Base-by-base conservation (phyloP, 2,329 filamentous ascomycete genomes). In the Parastagonospora nodorum region DNA sequence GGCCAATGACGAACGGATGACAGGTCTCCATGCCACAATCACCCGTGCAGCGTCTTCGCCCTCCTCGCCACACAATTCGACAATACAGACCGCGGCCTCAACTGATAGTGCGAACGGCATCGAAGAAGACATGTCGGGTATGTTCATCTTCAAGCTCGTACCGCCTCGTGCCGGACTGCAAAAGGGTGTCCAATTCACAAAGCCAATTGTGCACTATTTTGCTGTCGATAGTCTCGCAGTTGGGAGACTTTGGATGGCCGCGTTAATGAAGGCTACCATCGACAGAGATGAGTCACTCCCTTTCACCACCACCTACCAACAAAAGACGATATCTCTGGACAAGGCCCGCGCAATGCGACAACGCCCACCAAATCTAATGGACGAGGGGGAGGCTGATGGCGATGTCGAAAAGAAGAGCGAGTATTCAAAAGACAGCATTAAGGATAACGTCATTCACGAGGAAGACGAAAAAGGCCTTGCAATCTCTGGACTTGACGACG, bases 101-200 rank as follows among this genome's bases (percentile, higher is more conserved):
- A 61, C 72, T 1, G 71, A 74, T 15, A 71, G 63, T 30, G 68
- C 66, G n/a, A 67, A 66, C 11, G 66, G 50, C 55, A 48, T 71
- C 50, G 45, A 71, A 56, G 50, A 68, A 61, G 88, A 90, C 36
- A 67, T 75, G 40, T 68, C 74, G 50, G 81, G 87, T 1, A 89
- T 95, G 69, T 99, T 99, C 77, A 97, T 97, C 67, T 99, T 99
- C 83, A 99, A 99, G 77, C 85, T 99, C 7, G 87, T 96, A 6
- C 94, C 94, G 1, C 94, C 94, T 1, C 89, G 93, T 53, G 84
- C 88, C 5, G 93, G 92, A 9, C 82, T 96, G 8, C 91, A 92
- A 9, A 88, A 91, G 49, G 94, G 92, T 0, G 93, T 99, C 50
- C 96, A 92, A 69, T 99, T 99, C 71, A 99, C 94, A 1, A 97